Evolutionary conservation across 1,284 basidiomycete genomes (phyloP).

Genomic region (Tilletia setariae): DNA sequence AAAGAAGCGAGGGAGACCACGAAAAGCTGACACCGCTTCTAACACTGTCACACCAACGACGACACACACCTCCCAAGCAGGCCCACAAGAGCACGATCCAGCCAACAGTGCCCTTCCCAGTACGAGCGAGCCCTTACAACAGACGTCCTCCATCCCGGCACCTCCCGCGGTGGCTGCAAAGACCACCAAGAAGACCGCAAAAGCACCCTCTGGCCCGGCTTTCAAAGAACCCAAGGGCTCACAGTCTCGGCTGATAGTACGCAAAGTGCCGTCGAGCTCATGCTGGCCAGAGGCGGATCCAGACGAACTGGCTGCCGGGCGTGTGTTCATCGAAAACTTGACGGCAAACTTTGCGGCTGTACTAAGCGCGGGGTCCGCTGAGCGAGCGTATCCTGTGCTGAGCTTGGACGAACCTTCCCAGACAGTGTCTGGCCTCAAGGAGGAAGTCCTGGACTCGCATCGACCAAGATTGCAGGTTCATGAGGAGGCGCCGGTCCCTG

Average conservation of each 20-base stretch:
- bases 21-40: background rate
- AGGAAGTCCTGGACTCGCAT: background rate
- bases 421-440: background rate
- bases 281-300: background rate
- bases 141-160: background rate
- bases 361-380: background rate
- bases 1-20: background rate
- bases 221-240: background rate
- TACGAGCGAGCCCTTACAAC: background rate
- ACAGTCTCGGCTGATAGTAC: background rate
- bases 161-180: background rate
- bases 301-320: background rate
- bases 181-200: background rate
- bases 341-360: background rate
- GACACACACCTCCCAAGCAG: background rate
- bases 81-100: background rate
- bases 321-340: background rate
- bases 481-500: background rate
- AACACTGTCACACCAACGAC: background rate
- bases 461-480: background rate
- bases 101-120: background rate
- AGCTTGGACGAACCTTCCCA: background rate
- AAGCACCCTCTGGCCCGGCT: too few species aligned
- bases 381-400: background rate
- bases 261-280: background rate